Evolutionary conservation across 495 filamentous ascomycete species (phyloP), one percentile per base, ranked within the genome.

Genomic region (Rusavskia elegans): DNA sequence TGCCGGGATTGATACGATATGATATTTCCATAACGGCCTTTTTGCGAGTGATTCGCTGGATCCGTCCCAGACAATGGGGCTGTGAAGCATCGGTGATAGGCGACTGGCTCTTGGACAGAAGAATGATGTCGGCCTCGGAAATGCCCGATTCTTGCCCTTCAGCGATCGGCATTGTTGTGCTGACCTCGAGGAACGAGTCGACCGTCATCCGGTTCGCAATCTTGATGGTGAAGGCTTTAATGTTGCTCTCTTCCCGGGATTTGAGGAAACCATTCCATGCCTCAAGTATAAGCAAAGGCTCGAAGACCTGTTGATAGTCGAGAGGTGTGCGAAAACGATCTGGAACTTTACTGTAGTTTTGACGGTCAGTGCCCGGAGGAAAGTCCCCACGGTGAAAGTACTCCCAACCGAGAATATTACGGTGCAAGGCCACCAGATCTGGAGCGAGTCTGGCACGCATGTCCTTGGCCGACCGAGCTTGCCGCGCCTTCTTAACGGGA

Each of bases 191-290:
- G 61, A 95, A 95, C 21, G 82, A 81, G 66, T 98, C 93, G 9
- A 97, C 88, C 36, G 80, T 87, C 63, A 92, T 78, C 40, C 90
- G 83, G 57, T 82, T 90, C 44, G 84, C 76, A 11, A 97, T 69
- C 51, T 87, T 93, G 60, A 96, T 77, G 49, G 88, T 86, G 55
- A 92, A 85, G 0, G 83, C 72, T 53, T 81, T 86, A 60, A 80
- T 82, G 23, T 71, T 80, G 14, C 78, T 77, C 65, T 98, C 93
- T 59, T 98, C 89, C 60, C 86, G 87, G 3, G 84, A 79, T 45
- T 86, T 86, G 32, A 94, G 79, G 59, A 98, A 92, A 1, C 86
- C 83, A 63, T 94, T 85, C 92, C 92, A 98, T 46, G 89, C 90
- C 65, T 98, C 92, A 45, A 95, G 81, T 45, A 93, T 80, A 32